Conservation (phyloP, 192 early-diverging fungal genomes). For the Geranomyces variabilis region DNA sequence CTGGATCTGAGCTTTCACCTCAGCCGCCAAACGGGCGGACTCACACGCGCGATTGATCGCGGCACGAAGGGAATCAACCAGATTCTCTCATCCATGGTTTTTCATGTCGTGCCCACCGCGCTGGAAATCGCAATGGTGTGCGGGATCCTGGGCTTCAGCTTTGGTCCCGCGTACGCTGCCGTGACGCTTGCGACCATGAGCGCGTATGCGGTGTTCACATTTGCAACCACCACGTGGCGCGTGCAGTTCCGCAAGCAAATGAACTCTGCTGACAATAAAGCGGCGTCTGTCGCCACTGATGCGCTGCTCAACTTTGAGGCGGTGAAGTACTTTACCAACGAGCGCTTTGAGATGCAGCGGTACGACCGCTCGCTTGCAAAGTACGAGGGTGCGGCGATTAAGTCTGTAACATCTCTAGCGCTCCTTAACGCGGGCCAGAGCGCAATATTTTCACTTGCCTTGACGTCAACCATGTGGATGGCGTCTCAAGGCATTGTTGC, state of each 20-base stretch:
- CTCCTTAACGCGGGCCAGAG: constrained; percentile 95
- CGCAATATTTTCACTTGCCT: constrained; percentile 88
- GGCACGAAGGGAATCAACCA: constrained; percentile 92
- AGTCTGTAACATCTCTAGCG: constrained; percentile 85
- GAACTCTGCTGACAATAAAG: constrained; percentile 95
- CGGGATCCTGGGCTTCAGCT: constrained; percentile 80
- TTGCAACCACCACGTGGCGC: constrained; percentile 84
- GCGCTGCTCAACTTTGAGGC: constrained; percentile 97
- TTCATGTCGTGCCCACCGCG: constrained; percentile 92
- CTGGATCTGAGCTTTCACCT: constrained; percentile 93
- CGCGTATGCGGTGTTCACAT: constrained; percentile 60
- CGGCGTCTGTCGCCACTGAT: constrained; percentile 91
- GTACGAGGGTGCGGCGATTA: constrained; percentile 94
- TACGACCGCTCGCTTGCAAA: constrained; percentile 87
- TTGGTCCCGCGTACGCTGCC: constrained; percentile 74
- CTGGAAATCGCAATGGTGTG: constrained; percentile 97
- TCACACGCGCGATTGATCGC: constrained; percentile 95
- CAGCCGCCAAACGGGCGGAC: constrained; percentile 91
- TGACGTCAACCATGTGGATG: constrained; percentile 97
- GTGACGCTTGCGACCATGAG: constrained; percentile 80
- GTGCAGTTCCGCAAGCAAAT: constrained; percentile 77
- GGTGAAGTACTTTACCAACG: constrained; percentile 97
- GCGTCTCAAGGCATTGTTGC: constrained; percentile 82
- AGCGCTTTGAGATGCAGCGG: constrained; percentile 83
- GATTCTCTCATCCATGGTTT: constrained; percentile 90